Conservation (phyloP, 164 flowering plant species). For the Vitis riparia region DNA sequence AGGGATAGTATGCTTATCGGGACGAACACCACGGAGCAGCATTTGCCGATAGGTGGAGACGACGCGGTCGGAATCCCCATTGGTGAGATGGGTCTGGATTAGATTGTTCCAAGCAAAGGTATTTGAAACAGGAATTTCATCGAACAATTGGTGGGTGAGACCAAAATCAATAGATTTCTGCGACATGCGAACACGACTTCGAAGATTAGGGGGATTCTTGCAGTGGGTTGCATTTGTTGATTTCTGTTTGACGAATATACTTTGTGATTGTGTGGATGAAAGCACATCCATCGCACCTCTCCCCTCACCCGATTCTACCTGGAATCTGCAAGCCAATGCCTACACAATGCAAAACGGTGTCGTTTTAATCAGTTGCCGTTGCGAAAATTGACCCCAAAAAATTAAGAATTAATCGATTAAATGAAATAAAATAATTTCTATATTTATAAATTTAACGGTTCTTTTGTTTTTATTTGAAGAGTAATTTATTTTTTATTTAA, state of each 20-base stretch:
- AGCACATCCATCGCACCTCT: conserved; percentile 2
- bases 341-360: too few species aligned
- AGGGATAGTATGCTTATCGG: conserved; percentile 66
- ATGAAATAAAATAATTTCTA: too few species aligned
- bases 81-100: conserved; percentile 46
- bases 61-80: conserved; percentile 22
- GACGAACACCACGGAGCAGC: conserved; percentile 49
- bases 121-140: conserved; percentile 42
- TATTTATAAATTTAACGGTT: too few species aligned
- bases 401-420: too few species aligned
- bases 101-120: conserved; percentile 61
- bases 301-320: too few species aligned
- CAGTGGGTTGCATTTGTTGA: background rate
- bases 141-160: conserved; percentile 32
- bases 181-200: background rate
- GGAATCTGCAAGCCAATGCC: too few species aligned
- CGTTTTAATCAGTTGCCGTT: too few species aligned
- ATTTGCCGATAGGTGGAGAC: conserved; percentile 44
- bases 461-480: too few species aligned
- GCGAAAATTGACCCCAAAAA: too few species aligned
- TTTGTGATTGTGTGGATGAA: background rate
- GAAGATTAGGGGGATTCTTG: background rate
- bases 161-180: background rate
- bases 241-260: background rate
- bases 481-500: too few species aligned